Percentiles rank a stretch among this genome's conserved stretches.
Evolutionary conservation across 108 stramenopile species (phyloP).

Genomic region (Pseudonitzschia delicatissima): DNA sequence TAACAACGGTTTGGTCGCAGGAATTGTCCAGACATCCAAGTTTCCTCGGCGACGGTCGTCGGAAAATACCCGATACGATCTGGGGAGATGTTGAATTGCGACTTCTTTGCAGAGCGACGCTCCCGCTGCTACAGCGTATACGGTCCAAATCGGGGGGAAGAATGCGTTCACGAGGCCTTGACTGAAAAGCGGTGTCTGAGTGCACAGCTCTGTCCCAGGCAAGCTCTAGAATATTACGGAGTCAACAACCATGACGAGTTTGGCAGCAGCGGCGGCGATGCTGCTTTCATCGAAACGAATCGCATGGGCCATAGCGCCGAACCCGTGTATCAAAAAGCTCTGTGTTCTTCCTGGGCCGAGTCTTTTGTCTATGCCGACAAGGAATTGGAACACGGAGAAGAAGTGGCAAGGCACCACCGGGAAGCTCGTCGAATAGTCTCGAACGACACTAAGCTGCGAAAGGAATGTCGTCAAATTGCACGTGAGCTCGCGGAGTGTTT

Average conservation of each 20-base stretch:
- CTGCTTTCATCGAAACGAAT: neutral
- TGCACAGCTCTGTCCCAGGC: conserved; percentile 27
- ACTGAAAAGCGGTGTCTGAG: conserved; percentile 42
- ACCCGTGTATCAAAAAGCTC: conserved; percentile 9
- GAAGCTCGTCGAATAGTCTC: conserved; percentile 26
- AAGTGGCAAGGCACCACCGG: conserved; percentile 25
- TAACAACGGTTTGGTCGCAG: no score
- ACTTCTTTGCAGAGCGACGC: conserved; percentile 21
- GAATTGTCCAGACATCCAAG: no score
- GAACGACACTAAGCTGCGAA: conserved; percentile 21
- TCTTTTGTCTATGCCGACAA: conserved; percentile 37
- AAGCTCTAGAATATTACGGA: conserved; percentile 45
- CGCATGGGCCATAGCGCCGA: neutral
- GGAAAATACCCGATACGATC: no score
- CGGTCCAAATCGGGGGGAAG: conserved; percentile 35
- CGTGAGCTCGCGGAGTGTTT: conserved; percentile 32
- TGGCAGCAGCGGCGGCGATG: neutral
- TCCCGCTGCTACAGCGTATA: conserved; percentile 31
- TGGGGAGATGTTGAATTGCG: conserved; percentile 18
- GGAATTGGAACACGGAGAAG: conserved; percentile 21
- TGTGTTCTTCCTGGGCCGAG: conserved; percentile 43
- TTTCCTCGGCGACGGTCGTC: no score
- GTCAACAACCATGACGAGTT: neutral
- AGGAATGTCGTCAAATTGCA: conserved; percentile 34
- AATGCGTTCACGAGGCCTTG: conserved; percentile 36